Percentiles rank a stretch among this genome's conserved stretches.
phyloP scores from a whole-genome alignment of 1,284 basidiomycete genomes.

The Rhodofomes roseus region DNA sequence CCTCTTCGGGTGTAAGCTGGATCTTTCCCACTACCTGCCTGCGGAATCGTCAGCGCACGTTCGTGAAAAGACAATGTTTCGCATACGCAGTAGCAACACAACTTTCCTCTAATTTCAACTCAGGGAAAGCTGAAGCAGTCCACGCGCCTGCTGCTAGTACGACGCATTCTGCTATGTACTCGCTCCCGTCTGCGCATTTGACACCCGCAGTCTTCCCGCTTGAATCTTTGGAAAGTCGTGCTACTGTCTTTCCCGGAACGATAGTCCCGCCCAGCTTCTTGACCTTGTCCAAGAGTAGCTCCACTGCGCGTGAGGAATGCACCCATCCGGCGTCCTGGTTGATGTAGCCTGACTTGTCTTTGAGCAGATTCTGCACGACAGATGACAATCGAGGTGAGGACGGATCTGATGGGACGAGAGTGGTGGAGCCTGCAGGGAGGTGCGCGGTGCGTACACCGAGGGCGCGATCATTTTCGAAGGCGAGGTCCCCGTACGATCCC shows the following conservation, averaged over 20 bases:
- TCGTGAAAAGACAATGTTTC: not conserved
- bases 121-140: slow-evolving; percentile 77
- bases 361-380: slow-evolving; percentile 31
- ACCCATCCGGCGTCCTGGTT: slow-evolving; percentile 87
- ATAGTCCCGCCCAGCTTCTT: slow-evolving; percentile 58
- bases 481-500: slow-evolving; percentile 41
- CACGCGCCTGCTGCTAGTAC: slow-evolving; percentile 78
- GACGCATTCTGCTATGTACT: slow-evolving; percentile 51
- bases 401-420: not conserved
- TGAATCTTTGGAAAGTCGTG: slow-evolving; percentile 38
- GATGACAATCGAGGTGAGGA: slow-evolving; percentile 37
- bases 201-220: slow-evolving; percentile 57
- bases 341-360: slow-evolving; percentile 50
- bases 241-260: slow-evolving; percentile 52
- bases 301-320: slow-evolving; percentile 67
- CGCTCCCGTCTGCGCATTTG: slow-evolving; percentile 55
- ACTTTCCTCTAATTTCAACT: slow-evolving; percentile 42
- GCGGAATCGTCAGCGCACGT: not conserved
- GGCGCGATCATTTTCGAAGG: slow-evolving; percentile 56
- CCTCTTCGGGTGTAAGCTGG: slow-evolving; percentile 71
- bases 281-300: slow-evolving; percentile 56
- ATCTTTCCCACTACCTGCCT: slow-evolving; percentile 80
- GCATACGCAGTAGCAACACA: slow-evolving; percentile 71
- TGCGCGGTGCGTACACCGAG: slow-evolving; percentile 46
- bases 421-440: slow-evolving; percentile 22